Conservation (phyloP, 257 asterid genomes). For the Ocimum tenuiflorum region DNA sequence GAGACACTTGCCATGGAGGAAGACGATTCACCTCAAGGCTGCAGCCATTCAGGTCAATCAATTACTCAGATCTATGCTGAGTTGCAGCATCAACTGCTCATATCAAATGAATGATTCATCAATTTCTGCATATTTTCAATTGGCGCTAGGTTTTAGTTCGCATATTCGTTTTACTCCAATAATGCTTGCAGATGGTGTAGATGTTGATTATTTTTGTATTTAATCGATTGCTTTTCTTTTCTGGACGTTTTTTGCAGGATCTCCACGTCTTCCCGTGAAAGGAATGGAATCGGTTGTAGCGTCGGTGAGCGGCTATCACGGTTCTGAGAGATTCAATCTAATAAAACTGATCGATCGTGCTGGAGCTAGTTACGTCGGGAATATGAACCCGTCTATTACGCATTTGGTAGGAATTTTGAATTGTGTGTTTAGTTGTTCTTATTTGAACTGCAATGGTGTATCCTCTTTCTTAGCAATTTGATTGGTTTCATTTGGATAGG, state of each 20-base stretch:
- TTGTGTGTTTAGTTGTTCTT: background rate
- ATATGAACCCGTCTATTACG: constrained; percentile 35
- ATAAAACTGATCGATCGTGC: constrained; percentile 36
- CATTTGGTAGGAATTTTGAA: constrained; percentile 40
- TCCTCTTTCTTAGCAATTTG: constrained; percentile 15
- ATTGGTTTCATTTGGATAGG: constrained; percentile 30
- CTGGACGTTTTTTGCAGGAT: constrained; percentile 13
- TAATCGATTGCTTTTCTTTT: background rate
- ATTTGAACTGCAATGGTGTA: background rate
- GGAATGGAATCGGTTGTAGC: constrained; percentile 70
- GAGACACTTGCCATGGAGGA: constrained; percentile 33
- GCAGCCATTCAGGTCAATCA: constrained; percentile 26
- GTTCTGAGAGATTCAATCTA: constrained; percentile 39
- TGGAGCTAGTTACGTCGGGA: constrained; percentile 49
- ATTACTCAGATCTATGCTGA: background rate
- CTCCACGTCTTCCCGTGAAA: constrained; percentile 20
- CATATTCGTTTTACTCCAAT: background rate
- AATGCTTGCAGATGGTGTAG: background rate
- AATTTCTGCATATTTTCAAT: background rate
- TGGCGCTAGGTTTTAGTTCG: constrained; percentile 15
- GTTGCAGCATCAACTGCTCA: background rate
- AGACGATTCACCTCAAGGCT: constrained; percentile 22
- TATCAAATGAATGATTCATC: background rate
- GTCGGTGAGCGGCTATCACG: constrained; percentile 45
- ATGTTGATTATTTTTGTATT: background rate